Percentiles rank a stretch among this genome's conserved stretches.
Conservation (phyloP, 306 rosid species). For the Prunus mume region DNA sequence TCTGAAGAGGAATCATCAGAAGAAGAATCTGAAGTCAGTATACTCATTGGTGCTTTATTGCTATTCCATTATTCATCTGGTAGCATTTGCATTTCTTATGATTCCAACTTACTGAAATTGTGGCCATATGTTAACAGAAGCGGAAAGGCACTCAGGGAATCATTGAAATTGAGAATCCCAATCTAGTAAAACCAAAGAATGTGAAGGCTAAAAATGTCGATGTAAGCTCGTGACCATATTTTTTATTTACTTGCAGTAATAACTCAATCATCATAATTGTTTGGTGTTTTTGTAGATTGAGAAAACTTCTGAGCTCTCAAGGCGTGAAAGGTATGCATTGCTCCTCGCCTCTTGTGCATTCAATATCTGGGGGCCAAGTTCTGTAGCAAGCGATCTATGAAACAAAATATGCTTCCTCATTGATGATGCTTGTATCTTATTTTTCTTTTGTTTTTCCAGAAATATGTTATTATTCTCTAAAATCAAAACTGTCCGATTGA, state of each 20-base stretch:
- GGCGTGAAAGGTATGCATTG: conserved; percentile 83
- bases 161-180: conserved; percentile 92
- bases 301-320: conserved; percentile 89
- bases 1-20: conserved; percentile 51
- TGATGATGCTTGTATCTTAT: not conserved
- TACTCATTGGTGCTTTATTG: not conserved
- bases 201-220: conserved; percentile 77
- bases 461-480: not conserved
- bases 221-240: conserved; percentile 44
- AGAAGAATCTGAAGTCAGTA: conserved; percentile 47
- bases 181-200: conserved; percentile 73
- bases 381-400: not conserved
- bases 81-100: conserved; percentile 9
- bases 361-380: not conserved
- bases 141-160: conserved; percentile 84
- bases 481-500: not conserved
- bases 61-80: not conserved
- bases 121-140: conserved; percentile 47
- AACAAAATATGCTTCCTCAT: not conserved
- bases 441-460: not conserved
- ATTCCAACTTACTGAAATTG: conserved; percentile 8
- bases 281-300: conserved; percentile 44
- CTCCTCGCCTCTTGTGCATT: not conserved
- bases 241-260: not conserved
- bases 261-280: not conserved